phyloP scores from a whole-genome alignment of 805 yeast species.

The Blastobotrys attinorum region DNA sequence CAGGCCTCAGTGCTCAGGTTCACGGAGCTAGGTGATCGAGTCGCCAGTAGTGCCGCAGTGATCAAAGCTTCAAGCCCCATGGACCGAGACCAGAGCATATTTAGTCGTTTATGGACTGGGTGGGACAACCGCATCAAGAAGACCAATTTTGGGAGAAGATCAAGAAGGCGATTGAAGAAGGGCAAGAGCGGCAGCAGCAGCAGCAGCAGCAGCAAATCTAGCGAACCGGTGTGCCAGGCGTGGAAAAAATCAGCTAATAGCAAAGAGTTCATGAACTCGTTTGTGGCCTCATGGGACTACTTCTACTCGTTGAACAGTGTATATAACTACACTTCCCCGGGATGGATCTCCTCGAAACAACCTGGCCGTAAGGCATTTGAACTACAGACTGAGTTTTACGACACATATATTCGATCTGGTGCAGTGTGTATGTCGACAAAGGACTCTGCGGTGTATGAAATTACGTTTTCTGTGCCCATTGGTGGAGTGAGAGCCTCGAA shows the following conservation, averaged over 20 bases:
- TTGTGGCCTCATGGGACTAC: slow-evolving; percentile 27
- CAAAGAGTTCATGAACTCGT: slow-evolving; percentile 22
- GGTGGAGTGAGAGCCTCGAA: slow-evolving; percentile 1
- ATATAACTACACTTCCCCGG: slow-evolving; percentile 15
- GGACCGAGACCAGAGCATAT: background rate
- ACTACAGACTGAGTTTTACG: slow-evolving; percentile 14
- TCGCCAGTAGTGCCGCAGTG: background rate
- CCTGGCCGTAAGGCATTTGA: slow-evolving; percentile 7
- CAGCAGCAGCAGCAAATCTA: background rate
- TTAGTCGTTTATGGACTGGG: background rate
- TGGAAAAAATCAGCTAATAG: too few species aligned
- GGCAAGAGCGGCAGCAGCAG: background rate
- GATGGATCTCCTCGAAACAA: slow-evolving; percentile 8
- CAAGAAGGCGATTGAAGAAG: background rate
- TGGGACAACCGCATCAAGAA: background rate
- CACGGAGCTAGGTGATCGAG: slow-evolving; percentile 5
- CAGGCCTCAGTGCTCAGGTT: slow-evolving; percentile 16
- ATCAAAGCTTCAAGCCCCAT: background rate
- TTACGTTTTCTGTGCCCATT: slow-evolving; percentile 1
- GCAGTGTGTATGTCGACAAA: slow-evolving; percentile 8
- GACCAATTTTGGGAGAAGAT: background rate
- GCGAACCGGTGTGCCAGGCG: slow-evolving; percentile 1
- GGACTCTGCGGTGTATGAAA: slow-evolving; percentile 1
- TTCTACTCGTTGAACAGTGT: slow-evolving; percentile 24
- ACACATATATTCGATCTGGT: slow-evolving; percentile 8